These are phyloP conservation scores for Diaporthe helianthi DNA, from an alignment of 2,329 filamentous ascomycete genomes.

Conservation along the genomic window DNA sequence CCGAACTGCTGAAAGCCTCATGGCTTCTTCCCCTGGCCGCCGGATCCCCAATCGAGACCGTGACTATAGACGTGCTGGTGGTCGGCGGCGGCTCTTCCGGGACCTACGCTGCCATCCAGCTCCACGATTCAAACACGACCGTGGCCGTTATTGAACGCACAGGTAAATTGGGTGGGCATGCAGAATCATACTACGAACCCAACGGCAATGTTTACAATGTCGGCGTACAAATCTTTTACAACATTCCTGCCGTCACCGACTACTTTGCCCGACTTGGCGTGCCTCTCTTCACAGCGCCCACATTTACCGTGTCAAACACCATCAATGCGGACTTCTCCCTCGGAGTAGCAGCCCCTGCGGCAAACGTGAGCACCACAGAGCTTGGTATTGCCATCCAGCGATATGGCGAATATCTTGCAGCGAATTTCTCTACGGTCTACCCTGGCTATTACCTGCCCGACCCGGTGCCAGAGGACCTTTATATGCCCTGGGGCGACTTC, in stretches of 20 bases:
- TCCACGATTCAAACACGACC: not conserved
- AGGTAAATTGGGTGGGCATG: slow-evolving; percentile 37
- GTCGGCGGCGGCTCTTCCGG: slow-evolving; percentile 10
- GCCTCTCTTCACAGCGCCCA: slow-evolving; percentile 14
- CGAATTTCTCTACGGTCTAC: slow-evolving; percentile 26
- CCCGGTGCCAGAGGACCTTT: slow-evolving; percentile 25
- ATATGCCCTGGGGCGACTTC: slow-evolving; percentile 22
- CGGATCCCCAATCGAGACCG: not conserved
- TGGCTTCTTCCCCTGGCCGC: not conserved
- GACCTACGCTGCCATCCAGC: slow-evolving; percentile 4
- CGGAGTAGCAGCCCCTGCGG: slow-evolving; percentile 5
- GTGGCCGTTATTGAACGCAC: not conserved
- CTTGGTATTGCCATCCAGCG: not conserved
- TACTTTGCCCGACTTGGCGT: slow-evolving; percentile 48
- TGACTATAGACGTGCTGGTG: not conserved
- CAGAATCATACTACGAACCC: slow-evolving; percentile 37
- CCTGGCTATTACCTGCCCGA: slow-evolving; percentile 33
- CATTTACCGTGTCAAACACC: not conserved
- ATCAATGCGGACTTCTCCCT: slow-evolving; percentile 17
- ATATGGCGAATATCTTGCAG: slow-evolving; percentile 7
- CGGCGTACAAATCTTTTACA: slow-evolving; percentile 37
- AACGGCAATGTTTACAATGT: slow-evolving; percentile 37
- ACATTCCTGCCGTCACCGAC: slow-evolving; percentile 46
- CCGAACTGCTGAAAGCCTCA: not conserved
- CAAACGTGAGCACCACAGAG: slow-evolving; percentile 8